Conservation (phyloP, 148 eudicot genomes). For the Rhododendron vialii region DNA sequence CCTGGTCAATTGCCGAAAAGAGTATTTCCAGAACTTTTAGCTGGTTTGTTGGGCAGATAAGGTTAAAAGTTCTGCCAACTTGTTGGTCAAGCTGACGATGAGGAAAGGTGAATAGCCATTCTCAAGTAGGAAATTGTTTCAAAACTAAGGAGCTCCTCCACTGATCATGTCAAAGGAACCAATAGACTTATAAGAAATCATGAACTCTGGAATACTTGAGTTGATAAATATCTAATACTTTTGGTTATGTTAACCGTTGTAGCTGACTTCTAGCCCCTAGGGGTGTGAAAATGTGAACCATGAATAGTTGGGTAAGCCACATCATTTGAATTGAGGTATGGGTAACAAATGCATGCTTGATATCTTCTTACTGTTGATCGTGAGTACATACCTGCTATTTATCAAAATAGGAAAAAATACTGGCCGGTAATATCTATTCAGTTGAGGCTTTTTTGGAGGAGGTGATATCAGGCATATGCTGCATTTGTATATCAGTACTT, state of each 20-base stretch:
- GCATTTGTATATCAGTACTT: neutral
- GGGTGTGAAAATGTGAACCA: neutral
- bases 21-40: neutral
- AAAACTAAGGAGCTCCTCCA: neutral
- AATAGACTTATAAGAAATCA: neutral
- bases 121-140: neutral
- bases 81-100: neutral
- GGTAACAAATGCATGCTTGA: neutral
- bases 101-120: neutral
- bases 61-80: neutral
- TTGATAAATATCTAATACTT: neutral
- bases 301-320: neutral
- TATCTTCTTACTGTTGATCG: neutral
- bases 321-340: conserved; percentile 2
- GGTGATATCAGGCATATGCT: neutral
- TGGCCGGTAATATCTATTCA: neutral
- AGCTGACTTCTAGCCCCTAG: neutral
- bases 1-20: neutral
- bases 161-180: neutral
- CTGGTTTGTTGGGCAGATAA: neutral
- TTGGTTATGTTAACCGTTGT: neutral
- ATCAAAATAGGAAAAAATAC: neutral
- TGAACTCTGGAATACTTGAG: neutral
- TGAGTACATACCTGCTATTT: neutral
- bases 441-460: neutral